phyloP scores from a whole-genome alignment of 2,329 filamentous ascomycete genomes.

The Penicillium sp. region DNA sequence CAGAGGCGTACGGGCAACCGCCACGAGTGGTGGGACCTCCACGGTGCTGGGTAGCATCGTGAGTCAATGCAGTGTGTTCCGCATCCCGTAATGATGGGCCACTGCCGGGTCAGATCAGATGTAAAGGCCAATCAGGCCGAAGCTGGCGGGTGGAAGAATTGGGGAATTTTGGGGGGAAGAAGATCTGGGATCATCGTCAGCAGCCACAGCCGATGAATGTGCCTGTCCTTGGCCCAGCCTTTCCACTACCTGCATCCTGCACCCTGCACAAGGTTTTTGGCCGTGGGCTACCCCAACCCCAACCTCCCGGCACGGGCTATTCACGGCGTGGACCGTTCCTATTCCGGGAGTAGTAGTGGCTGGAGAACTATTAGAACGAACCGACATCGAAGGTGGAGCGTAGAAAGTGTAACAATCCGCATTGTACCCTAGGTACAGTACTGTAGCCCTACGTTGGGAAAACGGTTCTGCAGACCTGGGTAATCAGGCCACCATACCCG shows the following conservation, averaged over 20 bases:
- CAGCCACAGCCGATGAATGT: conserved; percentile 20
- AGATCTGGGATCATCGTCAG: conserved; percentile 18
- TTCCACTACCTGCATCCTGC: background rate
- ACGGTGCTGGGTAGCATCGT: background rate
- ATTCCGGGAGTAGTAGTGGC: background rate
- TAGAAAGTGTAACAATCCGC: background rate
- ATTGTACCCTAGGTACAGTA: background rate
- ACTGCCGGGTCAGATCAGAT: conserved; percentile 11
- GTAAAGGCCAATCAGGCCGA: background rate
- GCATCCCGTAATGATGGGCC: conserved; percentile 10
- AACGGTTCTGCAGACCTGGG: conserved; percentile 1
- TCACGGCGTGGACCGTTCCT: background rate
- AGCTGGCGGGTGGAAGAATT: conserved; percentile 8
- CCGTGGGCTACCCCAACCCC: background rate
- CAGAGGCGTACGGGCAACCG: background rate
- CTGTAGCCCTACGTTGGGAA: background rate
- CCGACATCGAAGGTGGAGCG: background rate
- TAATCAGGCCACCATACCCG: conserved; percentile 9
- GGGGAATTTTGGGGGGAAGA: conserved; percentile 8
- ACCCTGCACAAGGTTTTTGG: background rate
- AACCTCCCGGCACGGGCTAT: background rate
- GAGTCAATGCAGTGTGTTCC: conserved; percentile 5
- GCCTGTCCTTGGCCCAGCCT: background rate
- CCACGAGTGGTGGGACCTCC: background rate
- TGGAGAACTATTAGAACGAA: background rate